A percentile compares a stretch with the other conserved stretches of the same genome.
phyloP scores from a whole-genome alignment of 2,329 filamentous ascomycete genomes.

The Calonectria fujianensis region DNA sequence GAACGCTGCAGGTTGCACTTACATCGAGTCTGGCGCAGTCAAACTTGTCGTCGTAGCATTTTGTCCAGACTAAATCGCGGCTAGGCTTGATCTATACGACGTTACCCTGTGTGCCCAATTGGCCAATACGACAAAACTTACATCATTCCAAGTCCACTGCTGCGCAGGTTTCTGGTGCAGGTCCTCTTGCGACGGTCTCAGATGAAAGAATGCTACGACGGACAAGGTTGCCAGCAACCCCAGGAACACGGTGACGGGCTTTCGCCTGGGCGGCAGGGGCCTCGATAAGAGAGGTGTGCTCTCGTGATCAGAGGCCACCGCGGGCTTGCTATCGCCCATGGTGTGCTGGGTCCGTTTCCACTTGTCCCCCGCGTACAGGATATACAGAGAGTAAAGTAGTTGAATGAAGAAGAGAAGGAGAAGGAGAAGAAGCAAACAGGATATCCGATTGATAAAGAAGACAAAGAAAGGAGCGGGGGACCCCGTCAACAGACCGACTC shows the following conservation, averaged over 20 bases:
- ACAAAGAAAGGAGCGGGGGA: conserved; percentile 4
- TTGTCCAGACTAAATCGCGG: conserved; percentile 55
- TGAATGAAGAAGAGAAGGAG: not conserved
- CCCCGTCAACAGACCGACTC: conserved; percentile 14
- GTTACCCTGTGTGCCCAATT: not conserved
- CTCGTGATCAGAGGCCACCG: conserved; percentile 22
- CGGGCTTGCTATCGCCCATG: conserved; percentile 48
- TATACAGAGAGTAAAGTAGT: not conserved
- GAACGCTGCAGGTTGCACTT: conserved; percentile 27
- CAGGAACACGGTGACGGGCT: conserved; percentile 36
- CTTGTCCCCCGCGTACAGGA: not conserved
- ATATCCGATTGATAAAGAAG: not conserved
- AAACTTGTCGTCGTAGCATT: conserved; percentile 56
- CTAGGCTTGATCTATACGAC: conserved; percentile 60
- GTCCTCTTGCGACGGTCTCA: conserved; percentile 36
- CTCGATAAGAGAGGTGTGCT: conserved; percentile 42
- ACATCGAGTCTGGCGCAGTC: conserved; percentile 61
- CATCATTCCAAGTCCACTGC: conserved; percentile 56
- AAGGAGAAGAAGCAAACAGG: conserved; percentile 2
- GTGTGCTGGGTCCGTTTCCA: not conserved
- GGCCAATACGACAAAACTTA: conserved; percentile 48
- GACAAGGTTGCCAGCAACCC: conserved; percentile 47
- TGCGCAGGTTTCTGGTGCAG: conserved; percentile 21
- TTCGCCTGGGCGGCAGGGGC: conserved; percentile 30
- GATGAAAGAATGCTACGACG: conserved; percentile 49